Conservation (phyloP, 257 asterid genomes). For the Solanum chmielewskii region DNA sequence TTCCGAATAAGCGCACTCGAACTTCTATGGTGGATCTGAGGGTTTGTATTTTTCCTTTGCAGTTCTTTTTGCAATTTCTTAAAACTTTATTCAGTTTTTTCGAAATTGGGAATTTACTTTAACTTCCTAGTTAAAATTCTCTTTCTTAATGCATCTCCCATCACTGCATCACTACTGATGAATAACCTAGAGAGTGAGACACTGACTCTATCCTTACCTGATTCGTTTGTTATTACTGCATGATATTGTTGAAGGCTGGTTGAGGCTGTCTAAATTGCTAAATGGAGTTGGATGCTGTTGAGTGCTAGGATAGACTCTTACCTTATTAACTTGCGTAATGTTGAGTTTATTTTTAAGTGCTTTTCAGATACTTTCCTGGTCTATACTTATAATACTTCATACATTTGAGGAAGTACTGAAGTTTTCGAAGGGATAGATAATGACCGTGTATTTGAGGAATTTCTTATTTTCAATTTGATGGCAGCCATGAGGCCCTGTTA, state of each 20-base stretch:
- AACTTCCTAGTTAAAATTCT: neutral
- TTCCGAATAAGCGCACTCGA: conserved; percentile 87
- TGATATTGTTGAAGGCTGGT: neutral
- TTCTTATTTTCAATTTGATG: neutral
- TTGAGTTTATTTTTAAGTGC: neutral
- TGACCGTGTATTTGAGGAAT: neutral
- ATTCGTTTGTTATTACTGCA: neutral
- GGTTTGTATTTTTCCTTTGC: conserved; percentile 30
- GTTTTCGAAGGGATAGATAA: neutral
- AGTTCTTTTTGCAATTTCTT: neutral
- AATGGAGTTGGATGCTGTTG: neutral
- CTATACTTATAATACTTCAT: neutral
- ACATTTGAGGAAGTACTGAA: neutral
- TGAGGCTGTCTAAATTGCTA: neutral
- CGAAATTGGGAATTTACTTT: neutral
- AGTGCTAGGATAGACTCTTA: neutral
- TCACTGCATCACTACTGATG: neutral
- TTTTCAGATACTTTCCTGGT: neutral
- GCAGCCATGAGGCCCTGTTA: neutral
- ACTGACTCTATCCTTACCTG: neutral
- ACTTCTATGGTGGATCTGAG: conserved; percentile 71
- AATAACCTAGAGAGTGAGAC: neutral
- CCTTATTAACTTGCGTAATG: neutral
- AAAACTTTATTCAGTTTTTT: neutral
- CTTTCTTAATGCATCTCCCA: neutral